Evolutionary conservation across 331 rosid genomes (phyloP).

Genomic region (Quercus phellos): DNA sequence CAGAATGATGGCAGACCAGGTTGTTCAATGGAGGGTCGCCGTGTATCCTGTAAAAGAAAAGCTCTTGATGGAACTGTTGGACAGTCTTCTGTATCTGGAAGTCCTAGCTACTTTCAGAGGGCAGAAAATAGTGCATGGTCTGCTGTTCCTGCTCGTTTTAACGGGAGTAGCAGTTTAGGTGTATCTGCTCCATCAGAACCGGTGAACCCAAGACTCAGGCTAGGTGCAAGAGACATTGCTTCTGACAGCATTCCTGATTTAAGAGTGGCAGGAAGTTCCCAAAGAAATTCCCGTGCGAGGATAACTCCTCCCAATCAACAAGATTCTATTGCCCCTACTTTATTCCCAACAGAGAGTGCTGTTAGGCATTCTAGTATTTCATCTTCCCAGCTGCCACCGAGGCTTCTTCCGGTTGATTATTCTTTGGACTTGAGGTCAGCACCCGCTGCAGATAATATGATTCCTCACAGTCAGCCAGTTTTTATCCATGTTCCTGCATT

Average conservation of each 20-base stretch:
- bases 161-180: slow-evolving; percentile 33
- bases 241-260: slow-evolving; percentile 44
- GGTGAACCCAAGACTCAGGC: slow-evolving; percentile 48
- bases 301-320: slow-evolving; percentile 58
- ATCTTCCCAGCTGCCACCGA: slow-evolving; percentile 40
- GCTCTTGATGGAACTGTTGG: slow-evolving; percentile 64
- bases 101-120: slow-evolving; percentile 66
- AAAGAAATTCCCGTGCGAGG: slow-evolving; percentile 71
- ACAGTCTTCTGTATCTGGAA: slow-evolving; percentile 66
- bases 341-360: slow-evolving; percentile 43
- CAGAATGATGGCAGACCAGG: slow-evolving; percentile 63
- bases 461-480: slow-evolving; percentile 56
- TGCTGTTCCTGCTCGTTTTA: slow-evolving; percentile 44
- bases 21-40: slow-evolving; percentile 64
- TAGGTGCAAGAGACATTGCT: slow-evolving; percentile 39
- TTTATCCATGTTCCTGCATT: slow-evolving; percentile 51
- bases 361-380: slow-evolving; percentile 54
- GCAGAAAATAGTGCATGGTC: slow-evolving; percentile 54
- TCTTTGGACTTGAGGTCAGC: slow-evolving; percentile 56
- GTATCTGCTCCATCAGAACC: slow-evolving; percentile 48
- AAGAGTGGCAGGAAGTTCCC: slow-evolving; percentile 48
- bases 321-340: slow-evolving; percentile 34
- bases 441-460: slow-evolving; percentile 42
- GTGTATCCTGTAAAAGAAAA: slow-evolving; percentile 77
- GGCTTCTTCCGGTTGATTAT: slow-evolving; percentile 48